These are phyloP conservation scores for Tricholoma bakamatsutake DNA, from an alignment of 768 basidiomycete species.

Conservation along the genomic window DNA sequence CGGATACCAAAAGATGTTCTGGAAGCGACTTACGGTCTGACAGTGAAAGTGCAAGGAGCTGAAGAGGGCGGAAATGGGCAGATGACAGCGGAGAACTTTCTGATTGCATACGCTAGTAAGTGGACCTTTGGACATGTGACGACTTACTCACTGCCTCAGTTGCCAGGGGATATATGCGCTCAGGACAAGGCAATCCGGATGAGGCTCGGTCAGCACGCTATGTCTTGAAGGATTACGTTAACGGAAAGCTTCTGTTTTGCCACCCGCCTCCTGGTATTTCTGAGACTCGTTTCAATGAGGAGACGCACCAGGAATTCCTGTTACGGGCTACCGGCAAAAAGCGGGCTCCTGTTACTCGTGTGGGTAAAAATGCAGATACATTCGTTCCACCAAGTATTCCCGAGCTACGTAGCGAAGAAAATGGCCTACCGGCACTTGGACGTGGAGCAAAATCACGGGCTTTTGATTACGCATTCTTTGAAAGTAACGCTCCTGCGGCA, in stretches of 20 bases:
- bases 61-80: slow-evolving; percentile 86
- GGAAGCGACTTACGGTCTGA: slow-evolving; percentile 87
- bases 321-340: slow-evolving; percentile 70
- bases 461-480: slow-evolving; percentile 83
- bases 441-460: slow-evolving; percentile 54
- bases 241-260: slow-evolving; percentile 86
- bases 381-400: slow-evolving; percentile 47
- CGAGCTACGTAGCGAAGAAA: slow-evolving; percentile 15
- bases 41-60: slow-evolving; percentile 51
- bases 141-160: slow-evolving; percentile 44
- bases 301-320: slow-evolving; percentile 58
- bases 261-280: slow-evolving; percentile 76
- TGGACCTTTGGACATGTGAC: slow-evolving; percentile 14
- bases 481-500: slow-evolving; percentile 44
- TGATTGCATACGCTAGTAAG: slow-evolving; percentile 91
- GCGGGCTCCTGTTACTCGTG: slow-evolving; percentile 80
- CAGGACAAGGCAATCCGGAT: slow-evolving; percentile 96
- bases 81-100: slow-evolving; percentile 70
- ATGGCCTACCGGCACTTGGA: slow-evolving; percentile 23
- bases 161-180: slow-evolving; percentile 85
- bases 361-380: slow-evolving; percentile 79
- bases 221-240: slow-evolving; percentile 95
- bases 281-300: slow-evolving; percentile 68
- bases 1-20: slow-evolving; percentile 77
- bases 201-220: slow-evolving; percentile 91